phyloP scores from a whole-genome alignment of 2,329 filamentous ascomycete species.

The Aspergillus brunneoviolaceus region DNA sequence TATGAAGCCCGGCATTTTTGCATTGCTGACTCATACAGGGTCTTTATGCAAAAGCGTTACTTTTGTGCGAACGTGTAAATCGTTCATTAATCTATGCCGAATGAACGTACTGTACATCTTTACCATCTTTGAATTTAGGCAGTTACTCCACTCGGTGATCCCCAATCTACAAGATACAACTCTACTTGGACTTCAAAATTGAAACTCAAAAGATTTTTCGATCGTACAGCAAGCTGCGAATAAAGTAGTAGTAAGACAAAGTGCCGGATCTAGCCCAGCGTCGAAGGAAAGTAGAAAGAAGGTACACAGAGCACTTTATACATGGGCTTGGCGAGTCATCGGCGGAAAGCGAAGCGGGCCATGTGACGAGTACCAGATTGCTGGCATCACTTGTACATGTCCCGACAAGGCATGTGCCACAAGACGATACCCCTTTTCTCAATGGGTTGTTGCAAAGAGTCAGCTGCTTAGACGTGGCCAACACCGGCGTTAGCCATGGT shows the following conservation, averaged over 20 bases:
- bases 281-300: not conserved
- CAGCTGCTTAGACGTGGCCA: constrained; percentile 43
- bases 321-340: too few relatives aligned
- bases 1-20: not conserved
- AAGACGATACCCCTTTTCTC: too few relatives aligned
- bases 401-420: too few relatives aligned
- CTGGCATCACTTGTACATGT: too few relatives aligned
- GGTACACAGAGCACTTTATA: too few relatives aligned
- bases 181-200: not conserved
- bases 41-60: not conserved
- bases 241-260: not conserved
- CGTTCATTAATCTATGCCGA: too few relatives aligned
- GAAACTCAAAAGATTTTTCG: not conserved
- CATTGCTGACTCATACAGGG: not conserved
- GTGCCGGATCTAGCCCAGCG: not conserved
- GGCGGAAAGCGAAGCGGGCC: too few relatives aligned
- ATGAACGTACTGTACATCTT: not conserved
- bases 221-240: not conserved
- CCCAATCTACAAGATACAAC: not conserved
- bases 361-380: too few relatives aligned
- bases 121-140: not conserved
- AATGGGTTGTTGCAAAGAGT: too few relatives aligned
- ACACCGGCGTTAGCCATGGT: constrained; percentile 48
- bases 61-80: not conserved
- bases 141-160: not conserved